Evolutionary conservation across 345 rosid genomes (phyloP), one percentile per base, ranked within the genome.

Genomic region (Brassica cretica): DNA sequence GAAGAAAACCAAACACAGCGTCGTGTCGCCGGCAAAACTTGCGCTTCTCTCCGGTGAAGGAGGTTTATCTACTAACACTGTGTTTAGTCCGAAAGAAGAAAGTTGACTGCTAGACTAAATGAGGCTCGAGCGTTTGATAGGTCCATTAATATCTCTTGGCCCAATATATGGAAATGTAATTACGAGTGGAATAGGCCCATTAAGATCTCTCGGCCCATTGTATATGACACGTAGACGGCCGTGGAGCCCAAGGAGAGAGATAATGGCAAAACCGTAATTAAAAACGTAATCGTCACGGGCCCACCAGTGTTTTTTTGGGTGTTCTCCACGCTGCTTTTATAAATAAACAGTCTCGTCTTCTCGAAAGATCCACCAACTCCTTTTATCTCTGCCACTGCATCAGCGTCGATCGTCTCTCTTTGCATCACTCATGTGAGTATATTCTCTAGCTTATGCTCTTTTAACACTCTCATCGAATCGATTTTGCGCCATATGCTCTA

Each of bases 31-130:
- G 78, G 78, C 78, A 61, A 67, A 10, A 44, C 41, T 21, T 15
- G 7, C 21, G 39, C 68, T 66, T 66, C 68, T 72, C 75, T 73
- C 12, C 78, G 69, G 82, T 68, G 4, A 7, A 11, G 64, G 12
- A 71, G 82, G 82, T 78, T 78, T 78, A 78, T 78, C 82, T 73
- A 27, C 58, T 73, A 27, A 60, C 65, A 58, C 61, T 44, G 63
- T 64, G 62, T 7, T 60, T 16, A n/a, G 67, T 21, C 65, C 6
- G 24, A 60, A 9, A 59, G 46, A 24, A 58, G 30, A 39, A 37
- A 78, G 62, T 66, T n/a, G 81, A 67, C 27, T n/a, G 15, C 24
- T 65, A 3, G 6, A 64, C 76, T 64, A 14, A 70, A 65, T 41
- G 25, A 64, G 27, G 60, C 66, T 56, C n/a, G 2, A 68, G 70